A percentile compares a stretch with the other conserved stretches of the same genome.
Evolutionary conservation across 805 yeast genomes (phyloP).

Genomic region (Komagataella mondaviorum): DNA sequence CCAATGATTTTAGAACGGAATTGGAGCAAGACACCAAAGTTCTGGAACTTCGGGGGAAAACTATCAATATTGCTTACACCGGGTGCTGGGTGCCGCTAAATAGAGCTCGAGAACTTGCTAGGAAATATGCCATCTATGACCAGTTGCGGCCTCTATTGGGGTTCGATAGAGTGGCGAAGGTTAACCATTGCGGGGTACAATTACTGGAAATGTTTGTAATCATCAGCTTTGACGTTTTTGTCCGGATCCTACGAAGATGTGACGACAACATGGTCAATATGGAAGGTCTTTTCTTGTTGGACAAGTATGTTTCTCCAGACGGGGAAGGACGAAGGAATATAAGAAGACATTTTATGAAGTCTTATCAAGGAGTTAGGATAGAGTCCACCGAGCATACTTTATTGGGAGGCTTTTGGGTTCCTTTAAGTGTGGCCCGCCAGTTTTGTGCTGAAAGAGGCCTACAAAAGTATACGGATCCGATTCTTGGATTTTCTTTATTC

Average conservation of each 20-base stretch:
- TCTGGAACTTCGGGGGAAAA: slow-evolving; percentile 1
- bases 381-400: slow-evolving; percentile 11
- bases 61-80: background rate
- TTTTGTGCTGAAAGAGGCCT: slow-evolving; percentile 9
- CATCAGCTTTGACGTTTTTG: slow-evolving; percentile 5
- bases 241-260: slow-evolving; percentile 12
- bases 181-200: slow-evolving; percentile 9
- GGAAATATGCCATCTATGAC: slow-evolving; percentile 5
- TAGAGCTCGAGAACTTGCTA: slow-evolving; percentile 11
- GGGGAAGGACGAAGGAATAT: slow-evolving; percentile 2
- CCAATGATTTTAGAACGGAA: background rate
- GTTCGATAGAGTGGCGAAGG: slow-evolving; percentile 13
- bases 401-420: slow-evolving; percentile 17
- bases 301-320: slow-evolving; percentile 6
- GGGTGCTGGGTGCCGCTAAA: slow-evolving; percentile 13
- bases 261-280: slow-evolving; percentile 8
- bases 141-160: slow-evolving; percentile 9
- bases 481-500: background rate
- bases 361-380: slow-evolving; percentile 4
- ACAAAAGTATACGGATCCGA: background rate
- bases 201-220: slow-evolving; percentile 14
- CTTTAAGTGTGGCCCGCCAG: slow-evolving; percentile 4
- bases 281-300: slow-evolving; percentile 11
- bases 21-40: background rate
- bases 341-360: slow-evolving; percentile 7